Evolutionary conservation across 805 yeast genomes (phyloP), one percentile per base, ranked within the genome.

Genomic region (Candida boleticola): DNA sequence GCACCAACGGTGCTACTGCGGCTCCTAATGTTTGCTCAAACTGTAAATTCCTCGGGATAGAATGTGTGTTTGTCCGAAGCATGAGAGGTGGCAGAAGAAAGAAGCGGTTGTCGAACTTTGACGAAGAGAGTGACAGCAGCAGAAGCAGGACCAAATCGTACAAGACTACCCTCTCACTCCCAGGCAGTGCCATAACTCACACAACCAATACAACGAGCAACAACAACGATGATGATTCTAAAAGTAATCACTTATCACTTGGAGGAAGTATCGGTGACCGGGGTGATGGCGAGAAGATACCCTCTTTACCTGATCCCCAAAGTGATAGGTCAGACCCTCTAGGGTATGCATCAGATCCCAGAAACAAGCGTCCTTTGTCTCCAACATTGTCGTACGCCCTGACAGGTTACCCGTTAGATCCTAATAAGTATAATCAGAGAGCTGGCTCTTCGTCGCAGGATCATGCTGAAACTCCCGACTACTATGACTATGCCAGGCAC

Each of bases 11-110:
- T 7, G 55, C 23, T 46, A 23, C 27, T 23, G 7, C 27, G 27
- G 27, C 50, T 10, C 52, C 58, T 6, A 48, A 46, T 5, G 40
- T 49, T 11, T 80, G 85, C 49, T 57, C 82, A 29, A 79, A 79
- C 50, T 79, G 84, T 49, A 59, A 63, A 39, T 41, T 64, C 2
- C 52, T 73, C 14, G 75, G 73, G 0, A 57, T 64, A 0, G 73
- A 71, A 22, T 80, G 85, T 58, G 73, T 78, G 17, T 80, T 77
- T 58, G 81, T 79, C 13, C 76, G 74, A 40, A 70, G 79, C 44
- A 74, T 67, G 53, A 54, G 85, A 41, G 85, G 85, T 18, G 85
- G 85, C 3, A 59, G 80, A 36, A 62, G 83, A 29, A 58, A 66
- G 45, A 68, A 63, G 42, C 42, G 57, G 18, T 5, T 27, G 3